Conservation (phyloP, 1,139 yeast genomes). For the Pichia terricola region DNA sequence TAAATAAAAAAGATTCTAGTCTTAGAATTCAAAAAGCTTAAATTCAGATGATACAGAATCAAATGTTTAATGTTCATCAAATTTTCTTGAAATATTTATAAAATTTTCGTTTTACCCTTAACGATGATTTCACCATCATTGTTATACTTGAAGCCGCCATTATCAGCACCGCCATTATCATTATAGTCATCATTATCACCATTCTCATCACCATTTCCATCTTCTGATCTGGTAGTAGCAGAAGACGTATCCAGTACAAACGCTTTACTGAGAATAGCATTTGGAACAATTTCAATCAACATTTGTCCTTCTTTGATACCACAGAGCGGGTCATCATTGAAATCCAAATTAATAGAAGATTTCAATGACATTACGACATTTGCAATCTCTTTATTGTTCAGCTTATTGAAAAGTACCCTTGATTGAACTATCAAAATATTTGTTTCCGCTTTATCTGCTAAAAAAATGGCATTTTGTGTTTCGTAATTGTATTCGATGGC, state of each 20-base stretch:
- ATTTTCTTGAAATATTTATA: slow-evolving; percentile 6
- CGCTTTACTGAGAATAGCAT: slow-evolving; percentile 13
- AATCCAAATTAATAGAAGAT: slow-evolving; percentile 2
- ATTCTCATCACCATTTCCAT: slow-evolving; percentile 7
- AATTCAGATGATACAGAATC: not conserved
- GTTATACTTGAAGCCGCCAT: slow-evolving; percentile 7
- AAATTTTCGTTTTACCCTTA: slow-evolving; percentile 22
- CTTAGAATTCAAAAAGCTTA: too few relatives aligned
- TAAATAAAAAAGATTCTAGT: too few relatives aligned
- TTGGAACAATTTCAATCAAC: slow-evolving; percentile 27
- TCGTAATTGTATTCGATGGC: slow-evolving; percentile 26
- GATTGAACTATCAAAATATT: slow-evolving; percentile 20
- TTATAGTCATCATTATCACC: slow-evolving; percentile 6
- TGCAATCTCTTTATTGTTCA: slow-evolving; percentile 19
- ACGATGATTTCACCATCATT: slow-evolving; percentile 24
- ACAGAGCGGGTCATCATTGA: not conserved
- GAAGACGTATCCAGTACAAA: slow-evolving; percentile 24
- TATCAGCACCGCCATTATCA: slow-evolving; percentile 7
- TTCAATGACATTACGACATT: slow-evolving; percentile 17
- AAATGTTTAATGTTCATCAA: not conserved
- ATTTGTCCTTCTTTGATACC: slow-evolving; percentile 6
- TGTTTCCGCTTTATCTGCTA: slow-evolving; percentile 9
- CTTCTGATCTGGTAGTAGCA: slow-evolving; percentile 6
- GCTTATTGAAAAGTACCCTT: slow-evolving; percentile 23
- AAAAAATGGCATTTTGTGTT: slow-evolving; percentile 10